phyloP scores from a whole-genome alignment of 1,284 basidiomycete genomes.

The Tilletiaria anomala region DNA sequence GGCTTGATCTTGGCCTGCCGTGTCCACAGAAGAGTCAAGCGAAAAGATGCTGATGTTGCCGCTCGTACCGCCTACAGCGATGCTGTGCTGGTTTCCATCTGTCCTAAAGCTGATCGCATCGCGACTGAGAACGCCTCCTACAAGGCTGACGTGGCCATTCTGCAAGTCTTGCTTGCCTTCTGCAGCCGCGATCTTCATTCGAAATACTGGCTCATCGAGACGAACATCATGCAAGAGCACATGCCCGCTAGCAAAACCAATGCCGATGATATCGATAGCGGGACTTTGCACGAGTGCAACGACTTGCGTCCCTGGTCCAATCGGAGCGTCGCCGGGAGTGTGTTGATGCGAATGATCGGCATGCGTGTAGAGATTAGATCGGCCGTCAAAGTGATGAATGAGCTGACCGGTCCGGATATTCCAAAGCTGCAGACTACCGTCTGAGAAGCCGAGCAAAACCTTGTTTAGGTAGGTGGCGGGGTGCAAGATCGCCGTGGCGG shows the following conservation, averaged over 20 bases:
- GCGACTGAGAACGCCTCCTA: slow-evolving; percentile 35
- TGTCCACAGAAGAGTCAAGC: slow-evolving; percentile 12
- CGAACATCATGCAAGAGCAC: slow-evolving; percentile 79
- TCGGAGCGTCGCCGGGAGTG: neutral
- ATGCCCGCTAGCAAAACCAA: slow-evolving; percentile 75
- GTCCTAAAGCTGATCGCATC: slow-evolving; percentile 71
- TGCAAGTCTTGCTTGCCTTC: slow-evolving; percentile 47
- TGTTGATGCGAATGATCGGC: slow-evolving; percentile 9
- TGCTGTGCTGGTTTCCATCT: slow-evolving; percentile 48
- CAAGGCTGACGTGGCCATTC: slow-evolving; percentile 1
- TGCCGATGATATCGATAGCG: slow-evolving; percentile 83
- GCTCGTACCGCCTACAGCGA: slow-evolving; percentile 28
- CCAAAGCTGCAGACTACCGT: slow-evolving; percentile 83
- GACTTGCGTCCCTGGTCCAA: slow-evolving; percentile 2
- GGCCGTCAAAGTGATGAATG: slow-evolving; percentile 43
- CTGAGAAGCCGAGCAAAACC: slow-evolving; percentile 64
- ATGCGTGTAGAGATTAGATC: no score
- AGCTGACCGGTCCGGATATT: slow-evolving; percentile 55
- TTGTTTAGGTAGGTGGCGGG: slow-evolving; percentile 97
- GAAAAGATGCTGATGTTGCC: slow-evolving; percentile 35
- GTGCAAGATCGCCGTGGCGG: slow-evolving; percentile 69
- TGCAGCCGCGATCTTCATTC: slow-evolving; percentile 45
- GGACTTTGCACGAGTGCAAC: slow-evolving; percentile 64
- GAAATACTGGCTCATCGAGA: slow-evolving; percentile 60
- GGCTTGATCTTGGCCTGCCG: neutral